Evolutionary conservation across 495 filamentous ascomycete genomes (phyloP).

Genomic region (Antarctomyces pellizariae): DNA sequence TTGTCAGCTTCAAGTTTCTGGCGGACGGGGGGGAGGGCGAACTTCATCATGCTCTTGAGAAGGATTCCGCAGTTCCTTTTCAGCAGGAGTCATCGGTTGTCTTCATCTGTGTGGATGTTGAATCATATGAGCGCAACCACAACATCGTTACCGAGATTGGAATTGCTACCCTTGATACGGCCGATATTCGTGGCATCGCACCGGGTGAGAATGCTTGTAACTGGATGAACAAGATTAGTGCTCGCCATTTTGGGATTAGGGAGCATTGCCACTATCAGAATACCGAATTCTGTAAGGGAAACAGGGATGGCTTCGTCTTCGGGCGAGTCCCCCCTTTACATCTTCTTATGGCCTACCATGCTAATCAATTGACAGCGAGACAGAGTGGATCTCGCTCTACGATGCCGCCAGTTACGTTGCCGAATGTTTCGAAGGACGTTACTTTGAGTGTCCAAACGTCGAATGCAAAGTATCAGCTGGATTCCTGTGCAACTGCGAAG

Average conservation of each 20-base stretch:
- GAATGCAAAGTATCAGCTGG: no score
- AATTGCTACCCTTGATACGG: conserved; percentile 58
- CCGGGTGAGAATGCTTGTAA: conserved; percentile 34
- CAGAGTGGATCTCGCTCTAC: conserved; percentile 16
- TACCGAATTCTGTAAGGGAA: conserved; percentile 36
- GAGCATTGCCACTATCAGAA: conserved; percentile 47
- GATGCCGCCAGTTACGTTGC: conserved; percentile 21
- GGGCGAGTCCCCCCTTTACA: conserved; percentile 19
- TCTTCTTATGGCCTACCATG: background rate
- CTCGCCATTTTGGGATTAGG: conserved; percentile 50
- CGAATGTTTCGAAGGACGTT: conserved; percentile 27
- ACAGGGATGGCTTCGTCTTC: conserved; percentile 53
- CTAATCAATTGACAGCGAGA: conserved; percentile 11
- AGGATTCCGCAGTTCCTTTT: conserved; percentile 15
- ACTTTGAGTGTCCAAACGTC: no score
- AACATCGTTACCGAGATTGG: conserved; percentile 62
- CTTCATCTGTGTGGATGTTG: conserved; percentile 62
- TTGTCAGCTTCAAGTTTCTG: background rate
- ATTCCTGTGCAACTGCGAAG: no score
- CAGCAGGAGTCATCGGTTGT: conserved; percentile 25
- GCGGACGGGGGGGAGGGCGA: conserved; percentile 1
- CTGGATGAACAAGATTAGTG: conserved; percentile 41
- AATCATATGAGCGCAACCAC: conserved; percentile 46
- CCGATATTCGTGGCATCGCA: conserved; percentile 23
- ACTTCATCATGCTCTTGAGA: conserved; percentile 3